phyloP scores from a whole-genome alignment of 2,329 filamentous ascomycete species.

The Lachnellula arida region DNA sequence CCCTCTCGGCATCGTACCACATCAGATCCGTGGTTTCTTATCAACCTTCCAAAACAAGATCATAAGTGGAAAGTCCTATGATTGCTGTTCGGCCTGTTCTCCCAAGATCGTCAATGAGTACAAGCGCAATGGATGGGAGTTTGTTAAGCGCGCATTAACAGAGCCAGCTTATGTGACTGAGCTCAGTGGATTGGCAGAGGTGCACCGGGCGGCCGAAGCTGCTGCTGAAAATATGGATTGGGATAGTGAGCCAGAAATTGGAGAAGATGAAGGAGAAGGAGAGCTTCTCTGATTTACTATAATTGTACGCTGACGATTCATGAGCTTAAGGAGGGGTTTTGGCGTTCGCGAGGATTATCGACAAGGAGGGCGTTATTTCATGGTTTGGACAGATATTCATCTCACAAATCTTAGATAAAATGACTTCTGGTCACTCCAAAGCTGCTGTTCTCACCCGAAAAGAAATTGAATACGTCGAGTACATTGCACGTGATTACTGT shows the following conservation, averaged over 20 bases:
- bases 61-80: conserved; percentile 70
- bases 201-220: conserved; percentile 56
- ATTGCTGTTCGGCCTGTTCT: conserved; percentile 78
- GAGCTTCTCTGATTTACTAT: conserved; percentile 23
- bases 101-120: conserved; percentile 65
- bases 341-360: background rate
- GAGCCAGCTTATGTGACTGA: conserved; percentile 77
- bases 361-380: background rate
- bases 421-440: too few relatives aligned
- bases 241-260: conserved; percentile 52
- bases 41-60: conserved; percentile 69
- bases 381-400: background rate
- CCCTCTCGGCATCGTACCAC: conserved; percentile 66
- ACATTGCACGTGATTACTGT: too few relatives aligned
- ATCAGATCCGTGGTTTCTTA: conserved; percentile 75
- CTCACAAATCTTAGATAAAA: background rate
- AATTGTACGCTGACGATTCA: conserved; percentile 3
- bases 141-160: conserved; percentile 68
- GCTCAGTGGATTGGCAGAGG: conserved; percentile 67
- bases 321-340: background rate
- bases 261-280: conserved; percentile 46
- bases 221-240: conserved; percentile 51
- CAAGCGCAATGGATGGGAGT: conserved; percentile 64
- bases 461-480: too few relatives aligned
- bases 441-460: too few relatives aligned